A percentile compares a stretch with the other conserved stretches of the same genome.
phyloP scores from a whole-genome alignment of 495 filamentous ascomycete genomes.

The Astrocystis sublimbata region DNA sequence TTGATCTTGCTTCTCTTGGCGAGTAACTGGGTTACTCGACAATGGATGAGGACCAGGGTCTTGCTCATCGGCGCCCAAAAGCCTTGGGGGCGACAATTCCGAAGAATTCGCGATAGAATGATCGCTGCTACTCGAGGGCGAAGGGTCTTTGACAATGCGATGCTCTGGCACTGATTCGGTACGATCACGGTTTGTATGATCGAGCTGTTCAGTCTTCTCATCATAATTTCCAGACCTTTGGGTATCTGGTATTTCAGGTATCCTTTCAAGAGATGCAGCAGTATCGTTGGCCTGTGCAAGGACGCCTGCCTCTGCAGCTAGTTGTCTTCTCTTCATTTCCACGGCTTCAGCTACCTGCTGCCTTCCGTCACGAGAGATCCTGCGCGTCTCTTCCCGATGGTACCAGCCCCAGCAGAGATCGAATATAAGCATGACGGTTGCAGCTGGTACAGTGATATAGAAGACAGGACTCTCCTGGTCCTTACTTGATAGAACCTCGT shows the following conservation, averaged over 20 bases:
- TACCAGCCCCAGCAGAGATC: constrained; percentile 61
- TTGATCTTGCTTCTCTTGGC: neutral
- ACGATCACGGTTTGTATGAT: too few species aligned
- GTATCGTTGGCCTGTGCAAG: neutral
- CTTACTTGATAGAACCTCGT: constrained; percentile 50
- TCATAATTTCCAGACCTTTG: neutral
- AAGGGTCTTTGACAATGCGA: neutral
- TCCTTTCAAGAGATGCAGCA: neutral
- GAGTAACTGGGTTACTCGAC: neutral
- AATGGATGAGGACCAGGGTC: neutral
- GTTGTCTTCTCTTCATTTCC: constrained; percentile 6
- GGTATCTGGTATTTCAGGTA: neutral
- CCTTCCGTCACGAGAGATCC: constrained; percentile 58
- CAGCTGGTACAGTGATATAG: constrained; percentile 63
- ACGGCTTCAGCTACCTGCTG: constrained; percentile 48
- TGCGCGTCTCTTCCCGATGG: constrained; percentile 57
- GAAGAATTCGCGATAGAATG: neutral
- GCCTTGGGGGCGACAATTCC: neutral
- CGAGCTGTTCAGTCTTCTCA: neutral
- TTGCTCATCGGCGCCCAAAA: neutral
- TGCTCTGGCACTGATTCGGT: constrained; percentile 1
- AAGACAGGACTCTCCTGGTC: constrained; percentile 53
- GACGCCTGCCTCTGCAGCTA: constrained; percentile 9
- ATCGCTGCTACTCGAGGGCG: neutral
- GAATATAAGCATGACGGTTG: constrained; percentile 63